phyloP scores from a whole-genome alignment of 345 rosid genomes.

The Raphanus sativus region DNA sequence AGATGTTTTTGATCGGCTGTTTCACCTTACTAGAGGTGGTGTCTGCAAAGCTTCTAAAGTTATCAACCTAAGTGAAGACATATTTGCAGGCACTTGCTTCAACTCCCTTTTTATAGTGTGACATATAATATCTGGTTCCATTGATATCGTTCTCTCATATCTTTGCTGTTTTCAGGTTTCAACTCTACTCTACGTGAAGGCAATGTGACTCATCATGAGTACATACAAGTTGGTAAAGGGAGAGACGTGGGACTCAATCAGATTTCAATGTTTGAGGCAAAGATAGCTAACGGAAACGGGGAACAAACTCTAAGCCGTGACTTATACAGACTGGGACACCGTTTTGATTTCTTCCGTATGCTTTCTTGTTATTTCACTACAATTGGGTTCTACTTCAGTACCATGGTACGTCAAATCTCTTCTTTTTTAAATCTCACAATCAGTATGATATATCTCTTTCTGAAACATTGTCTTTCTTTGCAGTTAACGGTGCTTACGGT shows the following conservation, averaged over 20 bases:
- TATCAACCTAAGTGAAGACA: slow-evolving; percentile 89
- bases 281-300: slow-evolving; percentile 87
- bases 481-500: slow-evolving; percentile 64
- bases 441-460: slow-evolving; percentile 4
- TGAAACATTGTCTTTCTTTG: slow-evolving; percentile 24
- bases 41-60: slow-evolving; percentile 88
- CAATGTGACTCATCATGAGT: slow-evolving; percentile 85
- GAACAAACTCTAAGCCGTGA: slow-evolving; percentile 91
- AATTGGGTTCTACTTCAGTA: slow-evolving; percentile 88
- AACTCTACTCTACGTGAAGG: slow-evolving; percentile 90
- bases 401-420: slow-evolving; percentile 53
- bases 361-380: slow-evolving; percentile 82
- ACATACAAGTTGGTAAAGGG: slow-evolving; percentile 95
- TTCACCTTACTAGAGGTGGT: slow-evolving; percentile 92
- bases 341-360: slow-evolving; percentile 92
- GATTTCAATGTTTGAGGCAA: slow-evolving; percentile 88
- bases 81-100: slow-evolving; percentile 64
- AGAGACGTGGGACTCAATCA: slow-evolving; percentile 94
- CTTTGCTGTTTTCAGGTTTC: slow-evolving; percentile 53
- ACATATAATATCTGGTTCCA: not conserved
- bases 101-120: not conserved
- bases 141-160: not conserved
- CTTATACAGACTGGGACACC: slow-evolving; percentile 75
- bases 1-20: slow-evolving; percentile 86
- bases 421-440: not conserved